Conservation (phyloP, 257 asterid genomes). For the Jaltomata sinuosa region DNA sequence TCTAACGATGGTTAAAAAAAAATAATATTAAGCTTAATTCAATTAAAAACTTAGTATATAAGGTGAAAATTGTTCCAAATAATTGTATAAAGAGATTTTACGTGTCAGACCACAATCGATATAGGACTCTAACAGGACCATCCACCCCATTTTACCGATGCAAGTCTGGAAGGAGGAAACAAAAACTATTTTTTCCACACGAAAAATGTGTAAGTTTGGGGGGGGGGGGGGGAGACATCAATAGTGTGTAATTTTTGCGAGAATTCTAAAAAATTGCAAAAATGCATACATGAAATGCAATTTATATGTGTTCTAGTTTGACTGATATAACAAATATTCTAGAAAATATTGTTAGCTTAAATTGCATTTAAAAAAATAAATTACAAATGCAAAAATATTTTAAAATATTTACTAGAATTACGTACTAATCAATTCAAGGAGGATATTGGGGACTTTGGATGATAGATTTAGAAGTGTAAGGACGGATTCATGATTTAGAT, state of each 20-base stretch:
- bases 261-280: not conserved
- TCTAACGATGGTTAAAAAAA: too few species aligned
- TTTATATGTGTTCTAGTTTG: not conserved
- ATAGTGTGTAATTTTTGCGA: too few species aligned
- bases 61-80: not conserved
- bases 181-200: not conserved
- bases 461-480: not conserved
- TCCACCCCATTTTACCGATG: too few species aligned
- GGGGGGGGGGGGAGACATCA: too few species aligned
- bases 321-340: not conserved
- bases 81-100: too few species aligned
- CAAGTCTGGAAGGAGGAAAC: too few species aligned
- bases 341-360: not conserved
- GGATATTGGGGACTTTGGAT: not conserved
- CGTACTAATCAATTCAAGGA: not conserved
- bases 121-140: too few species aligned
- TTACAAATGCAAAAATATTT: too few species aligned
- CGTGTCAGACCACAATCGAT: too few species aligned
- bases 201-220: not conserved
- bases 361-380: too few species aligned
- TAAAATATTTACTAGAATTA: not conserved
- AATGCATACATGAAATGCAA: too few species aligned
- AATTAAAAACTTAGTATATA: not conserved
- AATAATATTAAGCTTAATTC: too few species aligned
- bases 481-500: not conserved